Conservation (phyloP, 768 basidiomycete species). For the Collybia sordida region DNA sequence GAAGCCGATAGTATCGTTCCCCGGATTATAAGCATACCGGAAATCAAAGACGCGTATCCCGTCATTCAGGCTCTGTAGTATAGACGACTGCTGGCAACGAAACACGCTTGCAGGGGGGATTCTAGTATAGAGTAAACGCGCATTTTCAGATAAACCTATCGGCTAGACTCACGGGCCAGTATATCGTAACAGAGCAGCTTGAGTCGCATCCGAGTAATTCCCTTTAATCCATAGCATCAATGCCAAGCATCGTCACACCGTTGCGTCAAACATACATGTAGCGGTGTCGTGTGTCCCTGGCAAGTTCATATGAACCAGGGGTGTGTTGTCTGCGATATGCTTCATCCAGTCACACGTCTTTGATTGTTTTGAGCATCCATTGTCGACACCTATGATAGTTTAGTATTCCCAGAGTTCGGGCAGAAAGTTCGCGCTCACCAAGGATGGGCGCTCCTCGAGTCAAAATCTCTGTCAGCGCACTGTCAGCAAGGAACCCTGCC, state of each 20-base stretch:
- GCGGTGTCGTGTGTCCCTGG: conserved; percentile 52
- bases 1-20: conserved; percentile 49
- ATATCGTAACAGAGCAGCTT: conserved; percentile 39
- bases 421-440: conserved; percentile 14
- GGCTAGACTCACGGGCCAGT: conserved; percentile 37
- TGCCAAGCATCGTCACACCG: background rate
- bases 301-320: conserved; percentile 48
- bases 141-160: too few relatives aligned
- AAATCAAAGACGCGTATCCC: conserved; percentile 53
- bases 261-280: conserved; percentile 31
- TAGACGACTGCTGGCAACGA: conserved; percentile 46
- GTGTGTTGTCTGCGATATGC: conserved; percentile 37
- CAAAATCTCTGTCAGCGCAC: conserved; percentile 27
- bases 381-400: conserved; percentile 29
- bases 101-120: conserved; percentile 32
- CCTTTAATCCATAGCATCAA: conserved; percentile 22
- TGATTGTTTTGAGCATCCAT: conserved; percentile 28
- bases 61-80: conserved; percentile 44
- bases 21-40: conserved; percentile 48
- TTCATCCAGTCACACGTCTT: conserved; percentile 49
- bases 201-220: conserved; percentile 43
- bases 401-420: background rate
- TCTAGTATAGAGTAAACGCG: conserved; percentile 12
- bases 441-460: conserved; percentile 30
- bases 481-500: conserved; percentile 16